Conservation (phyloP, 2,329 filamentous ascomycete genomes). For the Mariannaea elegans region DNA sequence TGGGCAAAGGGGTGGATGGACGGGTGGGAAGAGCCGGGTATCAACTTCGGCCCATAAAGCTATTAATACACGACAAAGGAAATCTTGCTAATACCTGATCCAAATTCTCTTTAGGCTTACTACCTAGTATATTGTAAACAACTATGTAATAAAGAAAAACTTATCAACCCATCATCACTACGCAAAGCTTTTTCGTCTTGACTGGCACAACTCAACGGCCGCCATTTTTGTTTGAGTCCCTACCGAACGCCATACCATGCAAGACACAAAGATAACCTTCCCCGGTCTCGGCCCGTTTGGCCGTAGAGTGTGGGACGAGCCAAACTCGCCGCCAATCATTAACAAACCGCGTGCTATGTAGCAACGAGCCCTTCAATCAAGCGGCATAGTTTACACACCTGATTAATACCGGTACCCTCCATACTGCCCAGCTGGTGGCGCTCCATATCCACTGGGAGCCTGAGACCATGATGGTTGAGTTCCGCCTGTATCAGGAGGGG, state of each 20-base stretch:
- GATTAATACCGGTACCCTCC: conserved; percentile 47
- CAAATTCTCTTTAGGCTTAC: conserved; percentile 15
- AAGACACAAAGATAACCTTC: conserved; percentile 34
- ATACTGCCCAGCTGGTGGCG: conserved; percentile 47
- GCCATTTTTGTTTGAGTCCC: conserved; percentile 28
- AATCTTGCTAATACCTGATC: conserved; percentile 2
- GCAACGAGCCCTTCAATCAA: neutral
- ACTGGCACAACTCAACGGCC: conserved; percentile 31
- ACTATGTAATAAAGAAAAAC: conserved; percentile 5
- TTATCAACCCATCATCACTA: conserved; percentile 8
- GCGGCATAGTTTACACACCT: neutral
- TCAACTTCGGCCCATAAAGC: no score
- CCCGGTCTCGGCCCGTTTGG: conserved; percentile 8
- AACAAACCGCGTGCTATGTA: conserved; percentile 12
- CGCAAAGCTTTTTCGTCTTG: conserved; percentile 19
- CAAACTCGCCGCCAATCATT: conserved; percentile 14
- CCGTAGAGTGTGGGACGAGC: conserved; percentile 1
- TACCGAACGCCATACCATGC: conserved; percentile 42
- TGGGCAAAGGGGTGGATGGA: no score
- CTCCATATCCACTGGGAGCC: conserved; percentile 42
- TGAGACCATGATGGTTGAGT: conserved; percentile 42
- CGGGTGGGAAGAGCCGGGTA: no score
- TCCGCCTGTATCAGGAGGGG: conserved; percentile 39
- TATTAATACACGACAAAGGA: no score
- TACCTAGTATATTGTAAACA: neutral